Evolutionary conservation across 352 stramenopile genomes (phyloP), one percentile per base, ranked within the genome.

Genomic region (Saprolegnia diclina): DNA sequence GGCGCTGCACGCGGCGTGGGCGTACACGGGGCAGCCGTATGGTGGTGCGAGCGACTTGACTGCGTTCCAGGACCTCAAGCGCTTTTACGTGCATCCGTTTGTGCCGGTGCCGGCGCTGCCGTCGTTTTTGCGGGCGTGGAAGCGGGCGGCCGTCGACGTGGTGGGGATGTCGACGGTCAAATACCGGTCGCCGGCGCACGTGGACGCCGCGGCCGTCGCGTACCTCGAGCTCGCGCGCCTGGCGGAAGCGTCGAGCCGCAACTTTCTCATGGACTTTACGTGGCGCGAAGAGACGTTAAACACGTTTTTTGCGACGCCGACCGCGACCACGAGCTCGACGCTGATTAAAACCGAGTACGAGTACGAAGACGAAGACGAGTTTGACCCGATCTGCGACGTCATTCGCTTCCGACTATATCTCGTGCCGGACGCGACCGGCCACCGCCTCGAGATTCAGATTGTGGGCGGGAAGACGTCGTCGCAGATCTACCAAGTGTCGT

Each of bases 371-470:
- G 44, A 45, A 52, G 63, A 69, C 48, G 63, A 69, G 22, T 69
- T 62, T 40, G 69, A 71, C 13, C 56, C 71, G 38, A 37, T 73
- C 9, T 53, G 21, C 3, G 73, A 77, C 56, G 74, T 70, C 0
- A 37, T 77, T 5, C 73, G 74, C 22, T 75, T 77, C 44, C 52
- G 71, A 4, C 55, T 77, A 0, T 72, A 74, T 9, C 61, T 77
- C 5, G 66, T 71, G 5, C 70, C 73, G 6, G 52, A 61, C 5
- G 42, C 50, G 29, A 35, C 26, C n/a, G 52, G 44, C 21, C 37
- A 74, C 53, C 56, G 67, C 21, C 66, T 77, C 10, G 72, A 73
- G 64, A 71, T 77, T n/a, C 73, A 77, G 35, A 75, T 72, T 13
- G 67, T 74, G 13, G 73, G 73, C 6, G 19, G 73, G 42, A 71